Conservation (phyloP, 768 basidiomycete genomes). For the Boletus rubropictus region DNA sequence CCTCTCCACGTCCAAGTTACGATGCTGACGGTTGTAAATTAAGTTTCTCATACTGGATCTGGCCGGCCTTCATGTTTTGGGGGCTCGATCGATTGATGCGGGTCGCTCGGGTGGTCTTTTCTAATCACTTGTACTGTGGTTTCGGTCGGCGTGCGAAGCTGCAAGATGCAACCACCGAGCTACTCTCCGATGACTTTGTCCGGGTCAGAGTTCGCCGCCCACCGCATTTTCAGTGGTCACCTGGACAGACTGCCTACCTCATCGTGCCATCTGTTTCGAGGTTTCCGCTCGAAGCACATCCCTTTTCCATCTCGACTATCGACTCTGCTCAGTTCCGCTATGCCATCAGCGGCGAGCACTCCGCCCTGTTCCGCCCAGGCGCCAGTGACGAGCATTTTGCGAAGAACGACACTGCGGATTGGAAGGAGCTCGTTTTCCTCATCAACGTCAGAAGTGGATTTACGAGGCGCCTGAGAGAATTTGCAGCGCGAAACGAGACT, state of each 20-base stretch:
- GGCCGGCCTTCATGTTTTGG: slow-evolving; percentile 30
- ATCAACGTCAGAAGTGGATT: slow-evolving; percentile 56
- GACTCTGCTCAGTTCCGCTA: too few relatives aligned
- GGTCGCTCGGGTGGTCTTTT: slow-evolving; percentile 37
- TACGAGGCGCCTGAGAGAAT: slow-evolving; percentile 43
- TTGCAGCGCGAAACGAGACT: slow-evolving; percentile 25
- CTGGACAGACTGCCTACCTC: slow-evolving; percentile 53
- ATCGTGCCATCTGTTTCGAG: slow-evolving; percentile 42
- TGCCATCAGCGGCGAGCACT: too few relatives aligned
- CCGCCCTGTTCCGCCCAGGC: too few relatives aligned
- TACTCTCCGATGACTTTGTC: slow-evolving; percentile 42
- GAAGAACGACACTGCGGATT: slow-evolving; percentile 1
- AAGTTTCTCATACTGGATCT: slow-evolving; percentile 26
- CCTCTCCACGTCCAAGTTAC: neutral
- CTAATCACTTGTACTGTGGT: slow-evolving; percentile 39
- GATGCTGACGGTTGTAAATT: neutral
- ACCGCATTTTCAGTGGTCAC: slow-evolving; percentile 43
- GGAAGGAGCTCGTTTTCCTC: slow-evolving; percentile 50
- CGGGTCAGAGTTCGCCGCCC: slow-evolving; percentile 43
- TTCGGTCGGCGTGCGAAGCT: slow-evolving; percentile 20
- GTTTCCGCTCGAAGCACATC: slow-evolving; percentile 49
- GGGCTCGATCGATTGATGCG: slow-evolving; percentile 48
- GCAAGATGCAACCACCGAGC: slow-evolving; percentile 37
- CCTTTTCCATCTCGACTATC: slow-evolving; percentile 60
- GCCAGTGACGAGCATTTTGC: neutral